phyloP scores from a whole-genome alignment of 176 grass and related monocot species.

The Paspalum notatum region DNA sequence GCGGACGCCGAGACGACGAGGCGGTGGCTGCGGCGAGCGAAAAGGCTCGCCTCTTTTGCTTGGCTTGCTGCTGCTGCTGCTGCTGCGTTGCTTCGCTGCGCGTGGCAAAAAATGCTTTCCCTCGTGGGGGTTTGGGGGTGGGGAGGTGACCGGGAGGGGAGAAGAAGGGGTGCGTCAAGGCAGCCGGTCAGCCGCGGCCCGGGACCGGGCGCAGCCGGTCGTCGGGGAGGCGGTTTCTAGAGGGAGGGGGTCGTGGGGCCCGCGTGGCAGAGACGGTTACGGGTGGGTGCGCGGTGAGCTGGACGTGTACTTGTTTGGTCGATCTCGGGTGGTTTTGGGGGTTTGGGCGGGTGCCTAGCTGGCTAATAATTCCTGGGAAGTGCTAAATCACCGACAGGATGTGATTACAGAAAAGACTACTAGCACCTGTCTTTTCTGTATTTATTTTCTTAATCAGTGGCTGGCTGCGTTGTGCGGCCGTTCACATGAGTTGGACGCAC shows the following conservation, averaged over 20 bases:
- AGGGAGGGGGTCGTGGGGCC: neutral
- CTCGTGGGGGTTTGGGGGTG: neutral
- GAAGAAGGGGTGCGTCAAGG: conserved; percentile 26
- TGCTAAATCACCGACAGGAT: conserved; percentile 37
- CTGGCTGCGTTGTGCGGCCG: neutral
- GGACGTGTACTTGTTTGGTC: conserved; percentile 3
- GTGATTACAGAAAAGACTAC: neutral
- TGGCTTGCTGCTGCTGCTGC: conserved; percentile 11
- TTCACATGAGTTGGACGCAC: conserved; percentile 4
- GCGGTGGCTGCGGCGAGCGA: conserved; percentile 31
- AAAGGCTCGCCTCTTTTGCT: conserved; percentile 53
- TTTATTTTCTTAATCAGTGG: neutral
- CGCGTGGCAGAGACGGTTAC: neutral
- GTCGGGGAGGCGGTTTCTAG: conserved; percentile 39
- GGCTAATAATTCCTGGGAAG: conserved; percentile 27
- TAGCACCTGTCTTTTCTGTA: neutral
- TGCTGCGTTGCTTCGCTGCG: conserved; percentile 44
- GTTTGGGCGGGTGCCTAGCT: neutral
- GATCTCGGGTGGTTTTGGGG: conserved; percentile 8
- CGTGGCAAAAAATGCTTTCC: neutral
- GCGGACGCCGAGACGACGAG: neutral
- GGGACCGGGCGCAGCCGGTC: conserved; percentile 45
- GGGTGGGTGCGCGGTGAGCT: conserved; percentile 44
- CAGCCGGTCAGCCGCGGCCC: conserved; percentile 31
- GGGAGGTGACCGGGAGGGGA: conserved; percentile 33